Percentiles rank a stretch among this genome's conserved stretches.
Conservation (phyloP, 2,329 filamentous ascomycete species). For the Paramyrothecium sp. region DNA sequence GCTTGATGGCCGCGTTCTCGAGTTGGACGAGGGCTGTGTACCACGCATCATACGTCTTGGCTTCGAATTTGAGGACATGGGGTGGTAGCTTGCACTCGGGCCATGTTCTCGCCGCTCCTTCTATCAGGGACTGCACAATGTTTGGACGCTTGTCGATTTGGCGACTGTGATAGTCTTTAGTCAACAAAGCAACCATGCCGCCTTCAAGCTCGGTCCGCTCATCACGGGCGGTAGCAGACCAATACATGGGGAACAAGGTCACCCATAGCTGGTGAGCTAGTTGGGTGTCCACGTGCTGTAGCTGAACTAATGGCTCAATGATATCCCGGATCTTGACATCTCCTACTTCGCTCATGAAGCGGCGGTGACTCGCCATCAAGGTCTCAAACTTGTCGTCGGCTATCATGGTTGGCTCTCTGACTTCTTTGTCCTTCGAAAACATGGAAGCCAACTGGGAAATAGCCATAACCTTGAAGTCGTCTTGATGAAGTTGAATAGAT, state of each 20-base stretch:
- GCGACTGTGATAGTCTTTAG: constrained; percentile 91
- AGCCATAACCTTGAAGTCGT: constrained; percentile 80
- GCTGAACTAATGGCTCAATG: constrained; percentile 83
- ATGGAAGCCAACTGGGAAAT: constrained; percentile 71
- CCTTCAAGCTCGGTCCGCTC: constrained; percentile 89
- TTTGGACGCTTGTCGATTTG: constrained; percentile 96
- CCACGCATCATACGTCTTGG: constrained; percentile 94
- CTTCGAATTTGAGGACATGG: constrained; percentile 93
- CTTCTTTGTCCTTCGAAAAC: constrained; percentile 76
- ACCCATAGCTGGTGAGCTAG: constrained; percentile 91
- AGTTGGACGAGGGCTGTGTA: constrained; percentile 91
- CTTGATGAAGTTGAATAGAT: constrained; percentile 73
- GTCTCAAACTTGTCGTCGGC: constrained; percentile 79
- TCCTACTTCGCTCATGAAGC: constrained; percentile 80
- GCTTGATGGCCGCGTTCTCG: constrained; percentile 83
- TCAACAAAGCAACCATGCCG: constrained; percentile 84
- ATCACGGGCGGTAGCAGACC: constrained; percentile 84
- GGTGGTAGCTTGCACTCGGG: constrained; percentile 91
- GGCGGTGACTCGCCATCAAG: constrained; percentile 73
- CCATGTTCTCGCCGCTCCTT: constrained; percentile 79
- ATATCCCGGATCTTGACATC: constrained; percentile 87
- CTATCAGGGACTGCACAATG: constrained; percentile 87
- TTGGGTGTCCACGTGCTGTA: constrained; percentile 84
- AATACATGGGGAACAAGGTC: constrained; percentile 86
- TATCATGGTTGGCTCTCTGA: constrained; percentile 63